These are phyloP conservation scores for Elaphomyces granulatus DNA, from an alignment of 495 filamentous ascomycete species.

Conservation along the genomic window DNA sequence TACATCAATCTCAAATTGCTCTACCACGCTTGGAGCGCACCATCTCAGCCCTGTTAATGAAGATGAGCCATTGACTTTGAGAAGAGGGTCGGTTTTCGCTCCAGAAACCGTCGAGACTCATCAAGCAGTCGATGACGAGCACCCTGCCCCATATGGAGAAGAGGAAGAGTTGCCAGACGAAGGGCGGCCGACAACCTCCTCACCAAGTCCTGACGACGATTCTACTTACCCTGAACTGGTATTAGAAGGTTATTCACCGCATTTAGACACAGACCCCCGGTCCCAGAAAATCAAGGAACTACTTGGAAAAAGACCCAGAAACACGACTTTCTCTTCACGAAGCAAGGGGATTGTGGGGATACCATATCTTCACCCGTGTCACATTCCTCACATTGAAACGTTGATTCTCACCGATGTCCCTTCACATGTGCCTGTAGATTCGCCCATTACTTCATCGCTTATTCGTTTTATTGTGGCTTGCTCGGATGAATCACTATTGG, in stretches of 20 bases:
- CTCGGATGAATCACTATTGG: slow-evolving; percentile 42
- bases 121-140: slow-evolving; percentile 1
- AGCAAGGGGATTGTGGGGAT: slow-evolving; percentile 18
- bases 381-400: slow-evolving; percentile 40
- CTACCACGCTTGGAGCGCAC: slow-evolving; percentile 5
- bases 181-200: neutral
- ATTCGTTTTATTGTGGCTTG: slow-evolving; percentile 44
- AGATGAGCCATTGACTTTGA: slow-evolving; percentile 18
- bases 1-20: slow-evolving; percentile 15
- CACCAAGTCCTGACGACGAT: neutral
- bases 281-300: slow-evolving; percentile 21
- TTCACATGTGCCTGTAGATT: slow-evolving; percentile 30
- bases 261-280: slow-evolving; percentile 10
- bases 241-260: neutral
- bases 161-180: slow-evolving; percentile 3
- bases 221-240: neutral
- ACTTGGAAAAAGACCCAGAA: slow-evolving; percentile 23
- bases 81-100: slow-evolving; percentile 32
- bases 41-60: slow-evolving; percentile 5
- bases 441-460: slow-evolving; percentile 32
- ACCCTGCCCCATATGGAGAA: slow-evolving; percentile 6
- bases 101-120: slow-evolving; percentile 24
- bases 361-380: slow-evolving; percentile 40
- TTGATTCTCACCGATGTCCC: slow-evolving; percentile 47
- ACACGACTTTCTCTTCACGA: slow-evolving; percentile 15